Base-by-base conservation (phyloP, 352 stramenopile species). In the Stephanocyclus meneghinianus region DNA sequence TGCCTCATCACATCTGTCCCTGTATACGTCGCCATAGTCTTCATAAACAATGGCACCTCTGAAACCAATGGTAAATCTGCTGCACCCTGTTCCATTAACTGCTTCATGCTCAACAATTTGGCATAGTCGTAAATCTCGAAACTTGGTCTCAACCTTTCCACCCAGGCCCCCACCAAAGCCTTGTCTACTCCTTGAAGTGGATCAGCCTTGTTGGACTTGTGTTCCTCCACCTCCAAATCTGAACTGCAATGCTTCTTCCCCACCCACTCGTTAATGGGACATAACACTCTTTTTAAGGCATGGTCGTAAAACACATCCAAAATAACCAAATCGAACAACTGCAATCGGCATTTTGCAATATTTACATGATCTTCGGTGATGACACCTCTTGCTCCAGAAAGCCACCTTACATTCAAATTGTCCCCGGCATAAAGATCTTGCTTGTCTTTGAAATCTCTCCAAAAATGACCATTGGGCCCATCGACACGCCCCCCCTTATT, bases 41-140 rank as follows among this genome's bases (percentile, higher is more conserved):
- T 48, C 32, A 78, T 78, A 47, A 78, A 84, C 11, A 73, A 71
- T 5, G 77, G 71, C 6, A 77, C 30, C 10, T 77, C 51, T 8
- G 71, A 80, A 10, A 84, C 7, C 29, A 71, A 13, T 16, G 77
- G 77, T 26, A 84, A 55, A 77, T 80, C 61, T 35, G 56, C 53
- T 3, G 78, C 60, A 29, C 77, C 77, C 29, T 44, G 50, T 21
- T 77, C 42, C 11, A 53, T 44, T 21, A 84, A 56, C 37, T 80
- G 77, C 35, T 59, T 72, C 72, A 70, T 73, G 59, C 77, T 84
- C 26, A 84, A 56, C 66, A 84, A 66, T 47, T 73, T 69, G 15
- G 77, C 77, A 80, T 84, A 84, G 56, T 84, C 77, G 55, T 84
- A 84, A n/a, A 84, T 62, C 26, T 84, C 77, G 71, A 84, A 84